Evolutionary conservation across 2,329 filamentous ascomycete species (phyloP).

Genomic region (Venturia aucupariae): DNA sequence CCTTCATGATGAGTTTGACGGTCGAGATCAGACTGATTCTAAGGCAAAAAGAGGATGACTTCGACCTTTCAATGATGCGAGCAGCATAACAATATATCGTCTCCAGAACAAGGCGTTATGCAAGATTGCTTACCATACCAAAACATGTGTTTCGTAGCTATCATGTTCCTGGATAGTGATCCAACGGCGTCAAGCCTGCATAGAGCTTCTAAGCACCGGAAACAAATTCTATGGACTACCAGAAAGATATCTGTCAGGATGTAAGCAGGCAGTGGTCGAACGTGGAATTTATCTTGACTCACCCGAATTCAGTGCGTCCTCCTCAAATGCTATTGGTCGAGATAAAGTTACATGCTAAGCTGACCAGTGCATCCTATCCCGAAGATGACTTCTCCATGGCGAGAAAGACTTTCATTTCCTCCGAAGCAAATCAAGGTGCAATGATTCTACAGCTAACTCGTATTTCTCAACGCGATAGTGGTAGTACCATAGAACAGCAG

Average conservation of each 20-base stretch:
- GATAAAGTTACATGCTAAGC: not conserved
- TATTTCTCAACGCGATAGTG: not conserved
- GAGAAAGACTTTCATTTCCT: not conserved
- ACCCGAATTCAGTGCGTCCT: not conserved
- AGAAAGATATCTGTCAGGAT: not conserved
- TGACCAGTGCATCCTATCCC: not conserved
- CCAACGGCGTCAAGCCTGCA: not conserved
- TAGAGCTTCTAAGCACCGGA: not conserved
- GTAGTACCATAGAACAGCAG: not conserved
- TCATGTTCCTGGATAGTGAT: not conserved
- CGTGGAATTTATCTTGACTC: not conserved
- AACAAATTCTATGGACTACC: not conserved
- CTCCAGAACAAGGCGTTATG: not conserved
- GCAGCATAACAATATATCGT: not conserved
- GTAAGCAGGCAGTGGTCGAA: not conserved
- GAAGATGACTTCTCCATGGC: not conserved
- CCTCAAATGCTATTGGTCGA: not conserved
- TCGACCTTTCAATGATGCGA: not conserved
- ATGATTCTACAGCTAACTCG: not conserved
- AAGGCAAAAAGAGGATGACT: not conserved
- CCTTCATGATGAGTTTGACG: slow-evolving; percentile 20
- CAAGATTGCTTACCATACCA: not conserved
- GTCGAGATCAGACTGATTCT: too few species aligned
- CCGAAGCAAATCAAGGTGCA: not conserved
- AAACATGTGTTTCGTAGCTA: not conserved